Evolutionary conservation across 805 yeast genomes (phyloP).

Genomic region (Yarrowia sp.): DNA sequence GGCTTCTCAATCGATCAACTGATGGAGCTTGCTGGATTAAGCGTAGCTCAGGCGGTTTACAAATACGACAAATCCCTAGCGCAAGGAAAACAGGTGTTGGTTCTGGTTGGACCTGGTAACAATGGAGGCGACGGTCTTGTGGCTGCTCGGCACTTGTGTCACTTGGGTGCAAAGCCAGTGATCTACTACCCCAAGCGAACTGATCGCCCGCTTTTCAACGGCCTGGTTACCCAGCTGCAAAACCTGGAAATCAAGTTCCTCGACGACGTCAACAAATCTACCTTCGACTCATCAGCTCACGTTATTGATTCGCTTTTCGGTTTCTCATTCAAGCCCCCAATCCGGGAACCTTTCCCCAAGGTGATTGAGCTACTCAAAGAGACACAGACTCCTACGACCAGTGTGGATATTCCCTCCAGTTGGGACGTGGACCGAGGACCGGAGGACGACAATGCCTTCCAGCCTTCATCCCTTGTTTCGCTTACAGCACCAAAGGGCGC

Average conservation of each 20-base stretch:
- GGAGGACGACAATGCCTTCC: constrained; percentile 44
- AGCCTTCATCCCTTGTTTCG: constrained; percentile 70
- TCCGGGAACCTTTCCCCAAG: constrained; percentile 69
- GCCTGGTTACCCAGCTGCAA: constrained; percentile 63
- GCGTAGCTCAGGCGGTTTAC: constrained; percentile 86
- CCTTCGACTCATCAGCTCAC: constrained; percentile 44
- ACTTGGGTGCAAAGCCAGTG: constrained; percentile 75
- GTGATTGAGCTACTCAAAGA: constrained; percentile 46
- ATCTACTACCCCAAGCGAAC: constrained; percentile 74
- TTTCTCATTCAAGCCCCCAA: constrained; percentile 86
- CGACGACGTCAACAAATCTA: constrained; percentile 36
- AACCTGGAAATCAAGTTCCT: constrained; percentile 62
- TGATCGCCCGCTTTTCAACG: constrained; percentile 55
- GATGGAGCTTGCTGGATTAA: constrained; percentile 94
- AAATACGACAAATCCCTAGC: constrained; percentile 43
- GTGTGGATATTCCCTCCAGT: constrained; percentile 92
- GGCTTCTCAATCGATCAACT: constrained; percentile 26
- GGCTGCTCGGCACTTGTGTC: constrained; percentile 83
- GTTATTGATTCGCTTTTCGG: constrained; percentile 88
- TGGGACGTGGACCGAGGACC: constrained; percentile 97
- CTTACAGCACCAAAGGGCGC: constrained; percentile 95
- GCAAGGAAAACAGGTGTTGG: constrained; percentile 46
- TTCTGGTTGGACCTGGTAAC: constrained; percentile 93
- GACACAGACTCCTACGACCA: constrained; percentile 55
- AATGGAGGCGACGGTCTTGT: constrained; percentile 96